Evolutionary conservation across 2,329 filamentous ascomycete genomes (phyloP).

Genomic region (Fusarium circinatum): DNA sequence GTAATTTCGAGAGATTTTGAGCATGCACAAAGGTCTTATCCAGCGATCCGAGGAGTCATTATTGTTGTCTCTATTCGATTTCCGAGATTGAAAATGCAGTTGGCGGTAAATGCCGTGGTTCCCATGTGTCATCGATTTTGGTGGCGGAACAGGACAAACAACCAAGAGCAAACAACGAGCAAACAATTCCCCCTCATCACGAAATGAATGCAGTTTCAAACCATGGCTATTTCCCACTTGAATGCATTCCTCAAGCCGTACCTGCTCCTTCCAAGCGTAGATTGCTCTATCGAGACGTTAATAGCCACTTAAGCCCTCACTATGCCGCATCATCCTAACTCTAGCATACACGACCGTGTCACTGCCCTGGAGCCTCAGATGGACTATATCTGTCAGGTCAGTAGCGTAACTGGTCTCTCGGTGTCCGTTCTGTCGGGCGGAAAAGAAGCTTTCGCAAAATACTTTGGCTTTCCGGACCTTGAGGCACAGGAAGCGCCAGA

Average conservation of each 20-base stretch:
- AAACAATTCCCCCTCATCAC: too few relatives aligned
- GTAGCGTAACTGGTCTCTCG: fast-evolving
- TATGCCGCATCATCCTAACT: fast-evolving
- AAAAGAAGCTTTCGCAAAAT: neutral
- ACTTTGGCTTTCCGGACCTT: neutral
- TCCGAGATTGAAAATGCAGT: too few relatives aligned
- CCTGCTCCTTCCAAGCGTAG: fast-evolving
- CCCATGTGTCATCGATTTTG: fast-evolving
- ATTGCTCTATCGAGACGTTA: too few relatives aligned
- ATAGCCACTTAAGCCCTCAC: too few relatives aligned
- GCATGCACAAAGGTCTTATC: too few relatives aligned
- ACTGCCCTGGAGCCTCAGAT: neutral
- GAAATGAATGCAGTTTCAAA: too few relatives aligned
- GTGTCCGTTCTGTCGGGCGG: neutral
- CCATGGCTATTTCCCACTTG: too few relatives aligned
- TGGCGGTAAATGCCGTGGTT: too few relatives aligned
- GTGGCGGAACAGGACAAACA: too few relatives aligned
- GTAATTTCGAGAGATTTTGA: fast-evolving
- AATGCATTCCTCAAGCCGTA: too few relatives aligned
- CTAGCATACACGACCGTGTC: fast-evolving
- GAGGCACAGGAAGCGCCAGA: neutral
- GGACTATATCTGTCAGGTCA: neutral
- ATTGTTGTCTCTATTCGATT: too few relatives aligned
- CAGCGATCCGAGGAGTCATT: fast-evolving
- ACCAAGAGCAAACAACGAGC: fast-evolving